phyloP scores from a whole-genome alignment of 1,284 basidiomycete species.

The Ganoderma sinense region DNA sequence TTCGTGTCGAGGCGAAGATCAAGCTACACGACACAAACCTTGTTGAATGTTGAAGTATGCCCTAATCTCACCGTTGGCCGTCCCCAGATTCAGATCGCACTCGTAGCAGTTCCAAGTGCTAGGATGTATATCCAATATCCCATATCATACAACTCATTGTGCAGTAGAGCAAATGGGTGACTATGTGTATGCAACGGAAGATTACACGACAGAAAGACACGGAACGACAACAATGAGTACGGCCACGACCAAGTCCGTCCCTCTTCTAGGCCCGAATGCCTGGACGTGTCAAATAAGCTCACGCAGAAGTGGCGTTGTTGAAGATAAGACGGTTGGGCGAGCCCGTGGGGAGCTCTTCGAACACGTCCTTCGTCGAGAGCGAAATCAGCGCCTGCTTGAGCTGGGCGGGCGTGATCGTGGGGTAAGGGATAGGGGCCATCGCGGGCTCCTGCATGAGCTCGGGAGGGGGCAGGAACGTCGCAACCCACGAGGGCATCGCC shows the following conservation, averaged over 20 bases:
- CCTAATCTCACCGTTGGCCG: background rate
- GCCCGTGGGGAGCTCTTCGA: slow-evolving; percentile 49
- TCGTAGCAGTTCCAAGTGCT: background rate
- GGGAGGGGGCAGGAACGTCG: slow-evolving; percentile 66
- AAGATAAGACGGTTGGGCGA: slow-evolving; percentile 66
- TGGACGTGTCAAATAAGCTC: slow-evolving; percentile 5
- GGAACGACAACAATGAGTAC: background rate
- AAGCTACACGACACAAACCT: background rate
- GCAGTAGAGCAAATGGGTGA: slow-evolving; percentile 10
- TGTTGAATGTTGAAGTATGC: background rate
- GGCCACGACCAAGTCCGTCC: background rate
- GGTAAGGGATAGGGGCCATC: slow-evolving; percentile 51
- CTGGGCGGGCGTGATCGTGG: slow-evolving; percentile 56
- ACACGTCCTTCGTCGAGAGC: slow-evolving; percentile 56
- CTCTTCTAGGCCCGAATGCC: background rate
- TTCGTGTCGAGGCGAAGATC: background rate
- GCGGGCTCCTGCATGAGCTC: slow-evolving; percentile 46
- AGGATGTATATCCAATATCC: slow-evolving; percentile 3
- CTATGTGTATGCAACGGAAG: slow-evolving; percentile 7
- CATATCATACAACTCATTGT: slow-evolving; percentile 6
- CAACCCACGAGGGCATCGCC: slow-evolving; percentile 66
- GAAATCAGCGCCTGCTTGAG: slow-evolving; percentile 69
- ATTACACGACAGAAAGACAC: slow-evolving; percentile 6
- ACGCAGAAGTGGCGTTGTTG: slow-evolving; percentile 58
- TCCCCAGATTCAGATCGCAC: background rate